phyloP scores from a whole-genome alignment of 305 asterid species.

The Ajuga reptans region DNA sequence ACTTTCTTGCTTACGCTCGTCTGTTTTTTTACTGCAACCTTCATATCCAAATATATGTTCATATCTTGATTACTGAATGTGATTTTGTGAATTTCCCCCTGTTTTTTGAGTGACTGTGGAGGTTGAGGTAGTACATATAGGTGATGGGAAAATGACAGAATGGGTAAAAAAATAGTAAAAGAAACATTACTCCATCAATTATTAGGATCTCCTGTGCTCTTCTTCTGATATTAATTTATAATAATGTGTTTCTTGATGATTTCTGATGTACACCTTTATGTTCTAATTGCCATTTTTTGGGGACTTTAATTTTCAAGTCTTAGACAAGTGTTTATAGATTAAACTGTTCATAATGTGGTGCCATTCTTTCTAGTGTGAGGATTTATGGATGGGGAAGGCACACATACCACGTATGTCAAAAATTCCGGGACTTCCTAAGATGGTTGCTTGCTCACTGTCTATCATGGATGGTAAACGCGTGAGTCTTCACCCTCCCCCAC shows the following conservation, averaged over 20 bases:
- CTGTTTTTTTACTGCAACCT: background rate
- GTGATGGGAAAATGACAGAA: background rate
- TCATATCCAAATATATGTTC: background rate
- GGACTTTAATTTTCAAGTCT: background rate
- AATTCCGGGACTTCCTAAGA: conserved; percentile 45
- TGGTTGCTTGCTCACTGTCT: conserved; percentile 51
- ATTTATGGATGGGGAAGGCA: conserved; percentile 70
- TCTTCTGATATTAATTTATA: background rate
- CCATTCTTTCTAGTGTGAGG: conserved; percentile 48
- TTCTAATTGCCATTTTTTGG: background rate
- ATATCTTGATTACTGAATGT: background rate
- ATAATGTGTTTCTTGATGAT: background rate
- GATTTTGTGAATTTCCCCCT: background rate
- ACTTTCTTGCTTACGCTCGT: background rate
- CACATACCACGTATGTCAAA: conserved; percentile 67
- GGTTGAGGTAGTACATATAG: background rate
- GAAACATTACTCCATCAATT: background rate
- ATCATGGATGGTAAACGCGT: conserved; percentile 64
- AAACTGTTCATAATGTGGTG: background rate
- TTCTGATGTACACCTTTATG: background rate
- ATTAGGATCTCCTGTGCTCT: background rate
- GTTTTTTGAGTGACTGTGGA: background rate
- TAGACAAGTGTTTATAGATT: background rate
- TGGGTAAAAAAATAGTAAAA: background rate
- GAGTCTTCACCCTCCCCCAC: conserved; percentile 25